Base-by-base conservation (phyloP, 179 eudicot genomes). In the Carnegiea gigantea region DNA sequence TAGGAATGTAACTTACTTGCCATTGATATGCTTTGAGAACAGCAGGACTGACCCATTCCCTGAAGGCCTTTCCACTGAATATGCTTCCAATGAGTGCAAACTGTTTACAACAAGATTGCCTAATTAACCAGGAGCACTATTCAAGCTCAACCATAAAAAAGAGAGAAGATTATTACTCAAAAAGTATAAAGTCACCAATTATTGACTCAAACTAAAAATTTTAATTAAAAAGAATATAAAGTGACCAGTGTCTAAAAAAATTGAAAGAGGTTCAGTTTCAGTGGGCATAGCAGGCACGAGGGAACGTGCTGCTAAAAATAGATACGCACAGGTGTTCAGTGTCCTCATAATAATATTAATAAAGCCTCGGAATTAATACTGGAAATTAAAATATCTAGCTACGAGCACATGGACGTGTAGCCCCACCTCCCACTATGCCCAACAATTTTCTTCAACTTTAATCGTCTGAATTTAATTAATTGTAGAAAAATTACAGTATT, bases 41-140 rank as follows among this genome's bases (percentile, higher is more conserved):
- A 9, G 98, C 98, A 78, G 98, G 97, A 77, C 91, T 90, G 59
- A 91, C 95, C 99, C 95, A 95, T 84, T 95, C 99, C 84, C 81
- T 87, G 44, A 91, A 91, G 62, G 94, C 92, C 82, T 93, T 90
- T 46, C 98, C 98, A 86, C 86, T 87, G 62, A 92, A 77, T 73
- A 95, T 82, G 84, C 95, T 91, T 70, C 89, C 89, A 73, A 85
- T 78, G 9, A 88, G 82, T 40, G 85, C 87, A 67, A 67, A 9
- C 72, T 67, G 71, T 65, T 26, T 67, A 51, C 57, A 51, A 51
- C 57, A 13, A 51, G 9, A 51, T 51, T 51, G 0, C 6, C 9
- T 40, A 40, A 40, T 40, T 40, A 40, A 40, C 9, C 6, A 40
- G 44, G 44, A 7, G 44, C 6, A 51, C 18, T 57, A 1, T 17